These are phyloP conservation scores for Cocos nucifera DNA, from an alignment of 176 grass and related monocot genomes.

Conservation along the genomic window DNA sequence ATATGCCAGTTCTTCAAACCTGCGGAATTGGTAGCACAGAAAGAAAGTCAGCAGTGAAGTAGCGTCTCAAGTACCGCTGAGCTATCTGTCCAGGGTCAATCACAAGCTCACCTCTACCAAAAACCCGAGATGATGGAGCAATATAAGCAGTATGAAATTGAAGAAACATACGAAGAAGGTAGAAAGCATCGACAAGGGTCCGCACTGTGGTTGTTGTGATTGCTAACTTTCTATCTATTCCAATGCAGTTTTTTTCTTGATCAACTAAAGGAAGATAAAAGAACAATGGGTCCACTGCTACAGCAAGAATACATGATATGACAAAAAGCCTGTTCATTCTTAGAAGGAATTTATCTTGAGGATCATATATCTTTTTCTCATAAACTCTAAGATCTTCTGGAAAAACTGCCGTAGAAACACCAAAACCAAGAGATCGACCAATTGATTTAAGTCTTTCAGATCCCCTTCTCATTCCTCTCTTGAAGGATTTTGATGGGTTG, in stretches of 20 bases:
- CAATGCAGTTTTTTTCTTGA: conserved; percentile 34
- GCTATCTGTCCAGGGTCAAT: conserved; percentile 68
- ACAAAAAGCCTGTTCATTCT: conserved; percentile 71
- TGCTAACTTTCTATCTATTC: conserved; percentile 54
- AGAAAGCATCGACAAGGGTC: conserved; percentile 69
- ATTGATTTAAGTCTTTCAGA: conserved; percentile 36
- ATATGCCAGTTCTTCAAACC: conserved; percentile 19
- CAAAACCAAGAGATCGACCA: conserved; percentile 32
- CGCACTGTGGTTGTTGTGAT: conserved; percentile 56
- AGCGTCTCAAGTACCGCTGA: conserved; percentile 52
- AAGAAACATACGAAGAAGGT: conserved; percentile 53
- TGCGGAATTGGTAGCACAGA: conserved; percentile 86
- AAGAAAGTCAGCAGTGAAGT: conserved; percentile 61
- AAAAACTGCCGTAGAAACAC: conserved; percentile 48
- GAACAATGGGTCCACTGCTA: conserved; percentile 78
- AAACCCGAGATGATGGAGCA: conserved; percentile 64
- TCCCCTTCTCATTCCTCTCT: conserved; percentile 31
- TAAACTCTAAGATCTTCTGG: conserved; percentile 57
- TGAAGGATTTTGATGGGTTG: conserved; percentile 27
- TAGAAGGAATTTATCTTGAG: conserved; percentile 63
- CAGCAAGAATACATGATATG: conserved; percentile 56
- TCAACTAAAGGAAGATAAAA: conserved; percentile 67
- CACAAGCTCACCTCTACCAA: conserved; percentile 80
- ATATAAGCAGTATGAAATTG: conserved; percentile 82
- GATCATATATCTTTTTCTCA: conserved; percentile 64